Evolutionary conservation across 805 yeast species (phyloP).

Genomic region (Pichia heedii): DNA sequence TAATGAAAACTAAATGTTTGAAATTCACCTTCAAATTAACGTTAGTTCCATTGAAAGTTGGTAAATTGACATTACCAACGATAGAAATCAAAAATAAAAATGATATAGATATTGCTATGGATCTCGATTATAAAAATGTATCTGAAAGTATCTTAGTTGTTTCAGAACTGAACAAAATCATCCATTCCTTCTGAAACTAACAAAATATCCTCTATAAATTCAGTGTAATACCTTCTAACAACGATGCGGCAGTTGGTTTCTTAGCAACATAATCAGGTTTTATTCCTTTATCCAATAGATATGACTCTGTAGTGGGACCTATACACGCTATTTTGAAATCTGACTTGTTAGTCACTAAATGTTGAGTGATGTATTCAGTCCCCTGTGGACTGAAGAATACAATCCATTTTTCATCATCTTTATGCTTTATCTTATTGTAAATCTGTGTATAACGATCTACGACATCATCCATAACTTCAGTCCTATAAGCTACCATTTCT

Average conservation of each 20-base stretch:
- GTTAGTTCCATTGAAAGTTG: slow-evolving; percentile 68
- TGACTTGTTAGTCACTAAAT: slow-evolving; percentile 14
- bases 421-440: slow-evolving; percentile 22
- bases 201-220: background rate
- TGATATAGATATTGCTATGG: slow-evolving; percentile 36
- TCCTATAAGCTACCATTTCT: slow-evolving; percentile 64
- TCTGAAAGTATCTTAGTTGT: slow-evolving; percentile 63
- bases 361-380: slow-evolving; percentile 50
- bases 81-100: slow-evolving; percentile 34
- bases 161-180: slow-evolving; percentile 55
- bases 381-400: slow-evolving; percentile 92
- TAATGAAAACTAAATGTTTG: slow-evolving; percentile 6
- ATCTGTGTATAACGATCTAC: slow-evolving; percentile 18
- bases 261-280: slow-evolving; percentile 54
- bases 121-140: slow-evolving; percentile 58
- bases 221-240: slow-evolving; percentile 32
- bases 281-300: slow-evolving; percentile 43
- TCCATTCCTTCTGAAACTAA: slow-evolving; percentile 42
- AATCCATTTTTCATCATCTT: slow-evolving; percentile 44
- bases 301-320: slow-evolving; percentile 85
- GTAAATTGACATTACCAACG: slow-evolving; percentile 61
- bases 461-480: slow-evolving; percentile 43
- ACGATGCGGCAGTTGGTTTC: slow-evolving; percentile 61
- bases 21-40: slow-evolving; percentile 30
- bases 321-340: slow-evolving; percentile 60